phyloP scores from a whole-genome alignment of 495 filamentous ascomycete genomes.

The Tuber aestivum region DNA sequence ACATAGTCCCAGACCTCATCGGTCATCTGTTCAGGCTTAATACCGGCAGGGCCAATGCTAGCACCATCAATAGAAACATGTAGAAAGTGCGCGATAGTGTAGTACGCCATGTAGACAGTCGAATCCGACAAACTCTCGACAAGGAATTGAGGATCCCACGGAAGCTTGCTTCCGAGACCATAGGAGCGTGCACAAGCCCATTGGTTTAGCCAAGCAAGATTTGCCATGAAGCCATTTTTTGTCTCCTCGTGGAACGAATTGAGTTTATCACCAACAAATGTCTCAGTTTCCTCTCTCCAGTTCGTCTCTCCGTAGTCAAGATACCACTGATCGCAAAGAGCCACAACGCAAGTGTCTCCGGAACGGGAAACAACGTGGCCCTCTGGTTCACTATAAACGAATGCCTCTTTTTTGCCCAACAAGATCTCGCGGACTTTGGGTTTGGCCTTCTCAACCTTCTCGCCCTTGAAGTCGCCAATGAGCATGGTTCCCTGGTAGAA shows the following conservation, averaged over 20 bases:
- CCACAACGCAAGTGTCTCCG: conserved; percentile 85
- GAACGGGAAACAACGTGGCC: conserved; percentile 77
- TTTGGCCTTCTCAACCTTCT: conserved; percentile 79
- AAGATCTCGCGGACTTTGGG: conserved; percentile 75
- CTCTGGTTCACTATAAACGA: conserved; percentile 89
- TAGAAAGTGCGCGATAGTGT: conserved; percentile 84
- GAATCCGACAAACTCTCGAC: conserved; percentile 90
- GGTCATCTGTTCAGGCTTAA: conserved; percentile 80
- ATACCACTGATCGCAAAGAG: conserved; percentile 94
- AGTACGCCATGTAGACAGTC: conserved; percentile 95
- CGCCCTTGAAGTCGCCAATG: conserved; percentile 79
- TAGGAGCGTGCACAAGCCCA: conserved; percentile 94
- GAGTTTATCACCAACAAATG: conserved; percentile 63
- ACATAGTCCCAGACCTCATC: conserved; percentile 97
- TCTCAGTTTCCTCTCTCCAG: conserved; percentile 69
- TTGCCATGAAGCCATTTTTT: conserved; percentile 75
- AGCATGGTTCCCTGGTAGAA: conserved; percentile 94
- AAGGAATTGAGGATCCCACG: conserved; percentile 86
- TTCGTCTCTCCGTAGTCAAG: conserved; percentile 86
- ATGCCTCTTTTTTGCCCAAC: conserved; percentile 71
- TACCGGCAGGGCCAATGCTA: conserved; percentile 56
- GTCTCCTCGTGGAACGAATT: conserved; percentile 75
- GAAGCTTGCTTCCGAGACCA: conserved; percentile 86
- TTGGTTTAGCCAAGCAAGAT: conserved; percentile 83
- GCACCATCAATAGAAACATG: conserved; percentile 73